Evolutionary conservation across 768 basidiomycete genomes (phyloP).

Genomic region (Dentipellis sp.): DNA sequence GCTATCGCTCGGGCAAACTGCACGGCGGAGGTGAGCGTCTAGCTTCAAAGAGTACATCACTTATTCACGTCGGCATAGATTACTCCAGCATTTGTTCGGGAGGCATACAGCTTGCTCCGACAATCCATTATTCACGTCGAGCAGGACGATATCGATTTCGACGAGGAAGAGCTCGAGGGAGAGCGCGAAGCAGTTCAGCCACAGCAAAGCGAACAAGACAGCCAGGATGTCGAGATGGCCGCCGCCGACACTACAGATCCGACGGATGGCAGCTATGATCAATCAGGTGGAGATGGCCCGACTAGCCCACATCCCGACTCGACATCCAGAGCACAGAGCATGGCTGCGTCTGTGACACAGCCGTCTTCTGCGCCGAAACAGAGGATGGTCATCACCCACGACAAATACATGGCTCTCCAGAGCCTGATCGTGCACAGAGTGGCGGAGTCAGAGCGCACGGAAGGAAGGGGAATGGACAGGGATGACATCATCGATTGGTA

Average conservation of each 20-base stretch:
- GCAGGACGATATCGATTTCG: slow-evolving; percentile 97
- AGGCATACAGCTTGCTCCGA: slow-evolving; percentile 87
- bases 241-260: slow-evolving; percentile 48
- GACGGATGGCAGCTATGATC: slow-evolving; percentile 36
- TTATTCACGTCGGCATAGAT: slow-evolving; percentile 42
- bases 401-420: slow-evolving; percentile 88
- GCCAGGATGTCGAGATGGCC: slow-evolving; percentile 56
- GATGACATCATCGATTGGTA: slow-evolving; percentile 98
- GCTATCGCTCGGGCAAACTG: slow-evolving; percentile 98
- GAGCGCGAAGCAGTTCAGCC: slow-evolving; percentile 34
- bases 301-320: slow-evolving; percentile 15
- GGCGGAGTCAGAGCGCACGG: slow-evolving; percentile 64
- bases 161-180: slow-evolving; percentile 74
- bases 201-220: slow-evolving; percentile 33
- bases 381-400: slow-evolving; percentile 91
- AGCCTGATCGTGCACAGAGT: slow-evolving; percentile 82
- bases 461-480: slow-evolving; percentile 68
- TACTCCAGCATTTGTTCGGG: slow-evolving; percentile 86
- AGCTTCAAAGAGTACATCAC: no score
- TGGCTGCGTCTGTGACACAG: slow-evolving; percentile 15
- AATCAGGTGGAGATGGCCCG: slow-evolving; percentile 21
- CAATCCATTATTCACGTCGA: slow-evolving; percentile 99
- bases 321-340: slow-evolving; percentile 17
- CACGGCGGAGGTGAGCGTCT: slow-evolving; percentile 61
- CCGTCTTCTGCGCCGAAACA: slow-evolving; percentile 36